Evolutionary conservation across 768 basidiomycete species (phyloP).

Genomic region (Steccherinum ochraceum): DNA sequence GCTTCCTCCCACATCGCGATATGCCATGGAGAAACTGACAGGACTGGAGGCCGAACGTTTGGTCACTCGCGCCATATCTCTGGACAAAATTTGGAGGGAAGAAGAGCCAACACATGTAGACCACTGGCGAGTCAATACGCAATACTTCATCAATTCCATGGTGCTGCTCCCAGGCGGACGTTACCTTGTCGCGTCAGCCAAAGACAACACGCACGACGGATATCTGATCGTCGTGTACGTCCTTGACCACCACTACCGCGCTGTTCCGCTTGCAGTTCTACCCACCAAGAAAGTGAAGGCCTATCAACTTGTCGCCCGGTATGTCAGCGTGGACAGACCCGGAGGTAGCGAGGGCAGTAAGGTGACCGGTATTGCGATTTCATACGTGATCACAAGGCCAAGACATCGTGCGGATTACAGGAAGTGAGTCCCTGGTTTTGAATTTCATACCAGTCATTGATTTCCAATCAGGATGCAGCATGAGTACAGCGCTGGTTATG

Average conservation of each 20-base stretch:
- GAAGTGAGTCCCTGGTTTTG: no score
- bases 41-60: slow-evolving; percentile 46
- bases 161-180: slow-evolving; percentile 60
- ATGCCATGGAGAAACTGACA: slow-evolving; percentile 26
- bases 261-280: slow-evolving; percentile 42
- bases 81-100: slow-evolving; percentile 54
- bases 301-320: slow-evolving; percentile 54
- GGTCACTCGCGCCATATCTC: slow-evolving; percentile 51
- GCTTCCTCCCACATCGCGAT: slow-evolving; percentile 51
- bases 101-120: slow-evolving; percentile 28
- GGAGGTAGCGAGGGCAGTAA: slow-evolving; percentile 35
- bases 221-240: slow-evolving; percentile 49
- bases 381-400: slow-evolving; percentile 30
- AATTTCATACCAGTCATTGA: no score
- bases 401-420: slow-evolving; percentile 4
- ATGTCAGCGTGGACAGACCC: no score
- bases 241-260: slow-evolving; percentile 45
- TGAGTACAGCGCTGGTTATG: slow-evolving; percentile 27
- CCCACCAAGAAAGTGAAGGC: slow-evolving; percentile 45
- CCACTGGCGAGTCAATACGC: slow-evolving; percentile 19
- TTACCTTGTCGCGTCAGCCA: slow-evolving; percentile 57
- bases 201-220: slow-evolving; percentile 34
- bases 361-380: slow-evolving; percentile 57
- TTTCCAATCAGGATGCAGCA: slow-evolving; percentile 31
- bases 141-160: slow-evolving; percentile 44